phyloP scores from a whole-genome alignment of 225 moss, liverwort and hornwort species.

The Climacium dendroides region DNA sequence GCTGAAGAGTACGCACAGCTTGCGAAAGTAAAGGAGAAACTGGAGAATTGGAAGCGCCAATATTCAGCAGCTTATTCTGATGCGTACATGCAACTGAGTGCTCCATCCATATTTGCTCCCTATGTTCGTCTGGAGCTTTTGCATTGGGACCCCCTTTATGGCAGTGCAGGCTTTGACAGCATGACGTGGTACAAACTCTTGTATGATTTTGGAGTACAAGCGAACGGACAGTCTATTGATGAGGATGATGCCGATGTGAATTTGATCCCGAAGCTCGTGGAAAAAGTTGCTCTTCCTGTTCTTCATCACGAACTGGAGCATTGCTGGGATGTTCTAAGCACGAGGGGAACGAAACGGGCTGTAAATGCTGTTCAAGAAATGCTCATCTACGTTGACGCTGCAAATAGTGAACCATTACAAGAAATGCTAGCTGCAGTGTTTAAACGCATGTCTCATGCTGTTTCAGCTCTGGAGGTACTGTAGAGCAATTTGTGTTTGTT shows the following conservation, averaged over 20 bases:
- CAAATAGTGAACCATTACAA: conserved; percentile 63
- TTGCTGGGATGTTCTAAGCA: conserved; percentile 94
- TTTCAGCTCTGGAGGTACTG: conserved; percentile 60
- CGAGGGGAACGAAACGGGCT: conserved; percentile 62
- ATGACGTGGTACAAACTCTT: conserved; percentile 88
- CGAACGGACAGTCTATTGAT: conserved; percentile 37
- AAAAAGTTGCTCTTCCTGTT: conserved; percentile 89
- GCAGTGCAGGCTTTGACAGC: conserved; percentile 68
- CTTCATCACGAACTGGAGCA: conserved; percentile 88
- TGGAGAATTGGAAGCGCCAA: conserved; percentile 71
- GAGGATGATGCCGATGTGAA: conserved; percentile 63
- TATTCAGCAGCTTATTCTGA: conserved; percentile 78
- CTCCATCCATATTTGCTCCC: conserved; percentile 85
- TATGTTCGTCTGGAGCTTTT: conserved; percentile 90
- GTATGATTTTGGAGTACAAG: conserved; percentile 63
- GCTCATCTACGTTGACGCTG: conserved; percentile 76
- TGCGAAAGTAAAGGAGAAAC: conserved; percentile 67
- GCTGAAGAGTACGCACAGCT: conserved; percentile 82
- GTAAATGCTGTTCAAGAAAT: conserved; percentile 75
- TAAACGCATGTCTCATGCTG: conserved; percentile 51
- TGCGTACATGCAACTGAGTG: conserved; percentile 84
- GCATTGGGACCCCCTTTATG: conserved; percentile 91
- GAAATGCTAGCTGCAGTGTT: conserved; percentile 67
- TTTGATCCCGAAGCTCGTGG: conserved; percentile 79
- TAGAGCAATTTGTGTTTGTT: neutral